Evolutionary conservation across 257 asterid genomes (phyloP), one percentile per base, ranked within the genome.

Genomic region (Oldenlandia corymbosa): DNA sequence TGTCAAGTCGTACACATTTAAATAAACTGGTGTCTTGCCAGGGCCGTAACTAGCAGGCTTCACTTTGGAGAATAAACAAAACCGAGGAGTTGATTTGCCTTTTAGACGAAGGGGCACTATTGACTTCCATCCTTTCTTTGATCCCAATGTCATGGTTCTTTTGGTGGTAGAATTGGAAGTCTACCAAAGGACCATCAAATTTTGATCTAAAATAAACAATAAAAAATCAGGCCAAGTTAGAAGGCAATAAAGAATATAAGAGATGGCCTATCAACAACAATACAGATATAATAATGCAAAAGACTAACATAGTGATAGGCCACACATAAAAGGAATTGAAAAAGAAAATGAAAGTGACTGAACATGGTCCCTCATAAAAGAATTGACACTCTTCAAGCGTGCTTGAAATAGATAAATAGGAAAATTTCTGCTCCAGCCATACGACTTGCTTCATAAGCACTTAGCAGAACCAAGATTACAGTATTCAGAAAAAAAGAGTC

Each of bases 1-100:
- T 37, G 96, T 91, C 78, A 91, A 79, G 73, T 91, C 98, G 20
- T 91, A 91, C 71, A 91, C 98, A 52, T 91, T 91, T 73, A 91
- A 94, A 71, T 77, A 82, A 65, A 91, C 95, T 0, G 95, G 90
- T 3, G 94, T 70, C 60, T 71, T 70, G 67, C 85, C 83, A 42
- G 83, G 80, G 51, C 73, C 81, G 52, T 76, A 71, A 65, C 80
- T 71, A 61, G 86, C 83, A 0, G 94, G 79, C 76, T 86, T 86
- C 58, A 81, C 88, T 78, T 86, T 87, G 4, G 97, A 80, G 70
- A 93, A 91, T 63, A 93, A 84, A 78, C 95, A 87, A 79, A 93
- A 90, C 55, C 82, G 80, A 1, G 81, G 76, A 1, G 86, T 82
- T 27, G 97, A 74, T 71, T 83, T 88, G 73, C 81, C 71, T 24